These are phyloP conservation scores for Aegilops sharonensis DNA, from an alignment of 176 grass and related monocot species.

Conservation along the genomic window DNA sequence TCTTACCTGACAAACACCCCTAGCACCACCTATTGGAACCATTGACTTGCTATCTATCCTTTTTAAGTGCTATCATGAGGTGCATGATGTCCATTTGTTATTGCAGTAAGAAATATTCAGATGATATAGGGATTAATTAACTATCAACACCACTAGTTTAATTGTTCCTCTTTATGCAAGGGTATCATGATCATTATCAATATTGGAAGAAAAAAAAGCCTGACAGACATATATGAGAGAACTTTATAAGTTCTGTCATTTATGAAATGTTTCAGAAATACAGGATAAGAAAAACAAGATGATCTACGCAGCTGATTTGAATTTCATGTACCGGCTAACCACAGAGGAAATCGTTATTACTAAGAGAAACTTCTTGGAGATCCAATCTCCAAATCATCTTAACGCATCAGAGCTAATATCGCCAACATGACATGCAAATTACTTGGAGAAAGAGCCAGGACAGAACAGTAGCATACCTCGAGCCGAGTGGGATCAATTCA, in stretches of 20 bases:
- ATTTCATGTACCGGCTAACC: neutral
- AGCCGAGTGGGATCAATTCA: constrained; percentile 31
- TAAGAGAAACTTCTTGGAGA: neutral
- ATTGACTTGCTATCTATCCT: neutral
- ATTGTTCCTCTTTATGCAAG: neutral
- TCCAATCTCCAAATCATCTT: neutral
- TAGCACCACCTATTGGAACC: constrained; percentile 14
- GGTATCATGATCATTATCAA: neutral
- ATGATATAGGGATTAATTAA: neutral
- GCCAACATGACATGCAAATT: neutral
- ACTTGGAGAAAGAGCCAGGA: neutral
- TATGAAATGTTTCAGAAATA: neutral
- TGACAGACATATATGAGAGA: neutral
- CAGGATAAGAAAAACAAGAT: neutral
- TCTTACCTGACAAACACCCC: constrained; percentile 2
- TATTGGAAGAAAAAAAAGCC: neutral
- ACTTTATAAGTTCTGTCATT: neutral
- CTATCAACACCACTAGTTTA: neutral
- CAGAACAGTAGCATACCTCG: constrained; percentile 19
- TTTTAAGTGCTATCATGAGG: neutral
- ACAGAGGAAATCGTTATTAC: neutral
- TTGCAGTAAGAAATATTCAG: neutral
- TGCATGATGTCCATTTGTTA: neutral
- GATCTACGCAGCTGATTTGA: neutral
- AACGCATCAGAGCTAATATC: neutral